Conservation (phyloP, 306 rosid genomes). For the Vachellia pachyceras region DNA sequence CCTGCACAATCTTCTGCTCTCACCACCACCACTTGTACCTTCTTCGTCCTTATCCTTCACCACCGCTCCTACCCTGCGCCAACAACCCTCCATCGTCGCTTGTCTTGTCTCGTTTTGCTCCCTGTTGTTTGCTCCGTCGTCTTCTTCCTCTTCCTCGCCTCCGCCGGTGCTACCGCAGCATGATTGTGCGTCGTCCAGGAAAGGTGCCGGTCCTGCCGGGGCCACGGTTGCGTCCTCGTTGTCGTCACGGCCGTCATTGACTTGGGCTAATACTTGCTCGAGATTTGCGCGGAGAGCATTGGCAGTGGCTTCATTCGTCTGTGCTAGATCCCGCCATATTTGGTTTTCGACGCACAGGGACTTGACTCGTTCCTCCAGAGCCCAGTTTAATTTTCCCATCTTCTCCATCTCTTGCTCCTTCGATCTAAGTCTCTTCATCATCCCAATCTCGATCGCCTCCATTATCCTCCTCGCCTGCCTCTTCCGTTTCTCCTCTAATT, state of each 20-base stretch:
- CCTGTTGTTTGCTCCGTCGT: neutral
- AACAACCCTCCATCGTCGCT: conserved; percentile 14
- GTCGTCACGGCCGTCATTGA: conserved; percentile 32
- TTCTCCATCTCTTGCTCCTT: conserved; percentile 82
- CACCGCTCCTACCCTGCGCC: conserved; percentile 44
- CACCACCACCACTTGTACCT: conserved; percentile 8
- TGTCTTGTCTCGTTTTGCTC: neutral
- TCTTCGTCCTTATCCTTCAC: conserved; percentile 33
- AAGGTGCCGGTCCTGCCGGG: neutral
- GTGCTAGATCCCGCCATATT: conserved; percentile 88
- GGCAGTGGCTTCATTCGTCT: conserved; percentile 82
- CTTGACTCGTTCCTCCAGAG: conserved; percentile 68
- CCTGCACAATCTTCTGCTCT: conserved; percentile 56
- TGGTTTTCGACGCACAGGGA: conserved; percentile 72
- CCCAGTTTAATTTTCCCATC: conserved; percentile 82
- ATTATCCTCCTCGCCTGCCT: conserved; percentile 66
- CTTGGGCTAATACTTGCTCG: conserved; percentile 66
- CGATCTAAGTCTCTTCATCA: conserved; percentile 62
- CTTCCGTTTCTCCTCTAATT: conserved; percentile 71
- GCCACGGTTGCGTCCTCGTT: conserved; percentile 12
- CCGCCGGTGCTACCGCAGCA: conserved; percentile 69
- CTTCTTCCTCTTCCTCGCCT: neutral
- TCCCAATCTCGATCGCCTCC: conserved; percentile 60
- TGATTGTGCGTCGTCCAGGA: conserved; percentile 62
- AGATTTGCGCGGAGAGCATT: conserved; percentile 67